Evolutionary conservation across 2,329 filamentous ascomycete genomes (phyloP), one percentile per base, ranked within the genome.

Genomic region (Ophiocordyceps camponoti-saundersi): DNA sequence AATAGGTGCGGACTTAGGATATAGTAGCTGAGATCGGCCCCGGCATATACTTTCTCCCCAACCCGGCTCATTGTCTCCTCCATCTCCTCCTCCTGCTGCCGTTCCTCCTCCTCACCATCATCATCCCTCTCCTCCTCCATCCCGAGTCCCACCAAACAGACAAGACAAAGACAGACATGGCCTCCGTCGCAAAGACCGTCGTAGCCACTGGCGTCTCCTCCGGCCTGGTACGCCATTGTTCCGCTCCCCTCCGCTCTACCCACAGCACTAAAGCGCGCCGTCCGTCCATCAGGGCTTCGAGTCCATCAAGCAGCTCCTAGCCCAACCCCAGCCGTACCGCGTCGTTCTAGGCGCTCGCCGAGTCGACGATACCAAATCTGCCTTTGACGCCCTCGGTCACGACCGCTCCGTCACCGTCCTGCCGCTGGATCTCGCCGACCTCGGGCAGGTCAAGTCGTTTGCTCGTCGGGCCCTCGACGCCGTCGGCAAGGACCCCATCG

Each of bases 271-370:
- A 44, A 4, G 7, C 2, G 23, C 23, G 41, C 20, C 3, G 20
- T 15, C 21, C 7, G 2, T 11, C 29, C 15, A 32, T 6, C 45
- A 75, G 71, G 71, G 72, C 13, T 69, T 75, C 46, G 71, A 75
- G 53, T 63, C 65, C n/a, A 59, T 73, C 46, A 72, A 71, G 52
- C 69, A 73, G 52, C 65, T 75, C 23, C 64, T 74, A 8, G 53
- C 58, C 16, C 62, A 69, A 44, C 48, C 61, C 0, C 65, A 71
- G 51, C 61, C 70, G 0, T 71, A 73, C 57, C 65, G 56, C 16
- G 58, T 73, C 52, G 67, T 75, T 42, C 60, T 75, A 11, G 72
- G 71, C 11, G 71, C 67, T 3, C 61, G 72, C 8, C n/a, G 67
- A 73, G 54, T 60, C 61, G 0, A 51, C 60, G 21, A 55, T 53